Evolutionary conservation across 2,329 filamentous ascomycete genomes (phyloP).

Genomic region (Zasmidium angulare): DNA sequence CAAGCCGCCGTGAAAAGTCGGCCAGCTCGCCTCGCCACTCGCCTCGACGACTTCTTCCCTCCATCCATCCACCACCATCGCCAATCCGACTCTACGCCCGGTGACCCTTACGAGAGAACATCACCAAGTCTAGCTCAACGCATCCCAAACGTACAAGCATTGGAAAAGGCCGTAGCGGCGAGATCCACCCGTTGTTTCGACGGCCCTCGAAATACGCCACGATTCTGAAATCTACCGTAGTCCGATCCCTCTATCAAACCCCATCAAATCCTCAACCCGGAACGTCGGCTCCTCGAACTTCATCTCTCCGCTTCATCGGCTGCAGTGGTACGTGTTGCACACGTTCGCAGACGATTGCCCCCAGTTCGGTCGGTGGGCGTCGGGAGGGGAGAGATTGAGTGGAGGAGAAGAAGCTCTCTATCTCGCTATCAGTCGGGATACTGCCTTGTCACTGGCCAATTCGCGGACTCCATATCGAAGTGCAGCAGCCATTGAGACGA

Average conservation of each 20-base stretch:
- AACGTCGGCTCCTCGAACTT: background rate
- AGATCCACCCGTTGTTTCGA: background rate
- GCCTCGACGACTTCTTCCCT: background rate
- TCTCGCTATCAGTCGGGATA: background rate
- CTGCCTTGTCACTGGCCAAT: background rate
- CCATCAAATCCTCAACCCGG: background rate
- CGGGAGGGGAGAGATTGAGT: background rate
- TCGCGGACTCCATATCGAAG: background rate
- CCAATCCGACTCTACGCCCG: background rate
- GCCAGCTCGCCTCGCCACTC: background rate
- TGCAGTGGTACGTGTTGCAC: background rate
- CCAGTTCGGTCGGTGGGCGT: background rate
- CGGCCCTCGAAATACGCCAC: too few species aligned
- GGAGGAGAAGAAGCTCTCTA: background rate
- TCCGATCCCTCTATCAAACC: background rate
- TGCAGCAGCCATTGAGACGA: background rate
- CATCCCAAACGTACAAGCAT: background rate
- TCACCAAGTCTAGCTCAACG: background rate
- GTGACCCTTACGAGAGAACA: background rate
- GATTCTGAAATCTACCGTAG: too few species aligned
- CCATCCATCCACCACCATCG: background rate
- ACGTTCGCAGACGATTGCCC: background rate
- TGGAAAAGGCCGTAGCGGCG: background rate
- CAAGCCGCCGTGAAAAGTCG: background rate
- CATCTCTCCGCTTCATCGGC: background rate